Evolutionary conservation across 75 land plant genomes (phyloP), one percentile per base, ranked within the genome.

Genomic region (Picea glauca): DNA sequence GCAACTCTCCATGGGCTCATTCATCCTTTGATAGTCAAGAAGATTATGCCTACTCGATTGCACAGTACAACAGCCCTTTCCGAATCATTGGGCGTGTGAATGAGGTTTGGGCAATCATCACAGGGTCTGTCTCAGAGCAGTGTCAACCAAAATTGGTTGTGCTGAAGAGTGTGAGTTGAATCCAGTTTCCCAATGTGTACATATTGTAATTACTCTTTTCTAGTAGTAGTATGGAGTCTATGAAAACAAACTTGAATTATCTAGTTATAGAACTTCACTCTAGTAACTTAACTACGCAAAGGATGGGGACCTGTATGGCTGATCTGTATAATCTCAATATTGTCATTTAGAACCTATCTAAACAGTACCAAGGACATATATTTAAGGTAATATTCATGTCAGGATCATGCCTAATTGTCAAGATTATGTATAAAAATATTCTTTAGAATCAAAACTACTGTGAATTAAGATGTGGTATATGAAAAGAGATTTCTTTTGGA

Each of bases 21-120:
- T 83, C 78, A 2, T 89, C 90, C 23, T 79, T 83, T n/a, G 26
- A 62, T 26, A 67, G 57, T 54, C 85, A 77, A 1, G 81, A 83
- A 32, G 74, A 77, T 30, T 84, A 91, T 81, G 86, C 87, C 0
- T 96, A 96, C 80, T 85, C 97, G 12, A 90, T 96, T 82, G 94
- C 98, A 13, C 94, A 93, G 79, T 95, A 91, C 68, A 83, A 81
- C 79, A 83, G 90, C 78, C 93, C 98, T 26, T 88, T 95, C 43
- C 81, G 80, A 46, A 67, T 83, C 64, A 63, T 89, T 64, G 87
- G 84, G 26, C 88, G 96, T 20, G 56, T 83, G 38, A 95, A 95
- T 76, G 96, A 95, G 75, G 91, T 95, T 3, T 95, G 98, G 98
- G 91, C 87, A 3, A 88, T 62, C 80, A 63, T 90, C 58, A 75